These are phyloP conservation scores for Irpex lacteus DNA, from an alignment of 1,284 basidiomycete genomes.

Conservation along the genomic window DNA sequence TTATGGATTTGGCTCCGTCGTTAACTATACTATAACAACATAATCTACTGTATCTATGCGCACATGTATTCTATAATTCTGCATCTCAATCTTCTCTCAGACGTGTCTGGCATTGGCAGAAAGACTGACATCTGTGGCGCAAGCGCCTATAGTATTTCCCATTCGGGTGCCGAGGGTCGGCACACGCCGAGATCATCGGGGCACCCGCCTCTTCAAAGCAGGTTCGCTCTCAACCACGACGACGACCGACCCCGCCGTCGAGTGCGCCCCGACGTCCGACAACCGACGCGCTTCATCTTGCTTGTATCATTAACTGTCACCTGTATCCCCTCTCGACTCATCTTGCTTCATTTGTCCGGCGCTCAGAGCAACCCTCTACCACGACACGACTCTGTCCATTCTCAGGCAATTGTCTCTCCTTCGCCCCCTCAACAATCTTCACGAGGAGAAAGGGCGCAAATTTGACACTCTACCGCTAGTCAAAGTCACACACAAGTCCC, in stretches of 20 bases:
- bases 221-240: neutral
- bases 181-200: conserved; percentile 2
- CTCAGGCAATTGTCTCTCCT: neutral
- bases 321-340: neutral
- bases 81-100: neutral
- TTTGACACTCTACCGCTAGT: neutral
- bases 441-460: neutral
- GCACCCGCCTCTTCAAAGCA: neutral
- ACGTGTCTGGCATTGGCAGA: no score
- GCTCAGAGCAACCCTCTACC: neutral
- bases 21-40: conserved; percentile 2
- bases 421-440: neutral
- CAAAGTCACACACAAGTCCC: neutral
- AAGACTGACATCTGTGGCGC: neutral
- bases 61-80: conserved; percentile 5
- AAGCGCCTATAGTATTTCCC: neutral
- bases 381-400: neutral
- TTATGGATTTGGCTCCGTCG: neutral
- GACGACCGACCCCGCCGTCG: neutral
- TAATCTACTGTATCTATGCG: conserved; percentile 2
- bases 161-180: neutral
- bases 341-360: neutral
- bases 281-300: neutral
- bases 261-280: neutral
- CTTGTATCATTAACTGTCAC: conserved; percentile 4